Evolutionary conservation across 2,329 filamentous ascomycete genomes (phyloP).

Genomic region (Aspergillus chevalieri): DNA sequence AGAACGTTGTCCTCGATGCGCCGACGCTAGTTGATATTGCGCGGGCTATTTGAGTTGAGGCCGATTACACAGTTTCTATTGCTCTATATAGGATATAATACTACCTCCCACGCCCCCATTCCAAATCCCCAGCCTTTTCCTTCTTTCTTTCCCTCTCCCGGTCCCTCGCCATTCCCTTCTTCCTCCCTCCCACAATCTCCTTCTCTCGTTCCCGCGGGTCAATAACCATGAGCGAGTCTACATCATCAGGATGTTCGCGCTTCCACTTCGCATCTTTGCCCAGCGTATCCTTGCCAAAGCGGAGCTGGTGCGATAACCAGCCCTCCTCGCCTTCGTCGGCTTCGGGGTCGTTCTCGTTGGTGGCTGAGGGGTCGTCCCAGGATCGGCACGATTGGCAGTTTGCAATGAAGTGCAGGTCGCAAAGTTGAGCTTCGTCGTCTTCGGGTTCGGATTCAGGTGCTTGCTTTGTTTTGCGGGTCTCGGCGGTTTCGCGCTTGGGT

Average conservation of each 20-base stretch:
- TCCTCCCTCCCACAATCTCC: conserved; percentile 59
- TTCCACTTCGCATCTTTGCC: conserved; percentile 90
- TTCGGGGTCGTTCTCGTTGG: conserved; percentile 46
- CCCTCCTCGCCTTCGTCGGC: conserved; percentile 49
- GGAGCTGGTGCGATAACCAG: conserved; percentile 83
- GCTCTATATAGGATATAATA: background rate
- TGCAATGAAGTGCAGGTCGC: conserved; percentile 92
- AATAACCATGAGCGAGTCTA: conserved; percentile 68
- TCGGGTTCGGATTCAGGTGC: conserved; percentile 8
- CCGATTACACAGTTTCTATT: too few relatives aligned
- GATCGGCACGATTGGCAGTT: conserved; percentile 87
- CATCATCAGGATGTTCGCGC: conserved; percentile 80
- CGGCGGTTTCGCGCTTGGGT: conserved; percentile 21
- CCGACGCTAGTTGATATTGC: too few relatives aligned
- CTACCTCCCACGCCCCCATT: conserved; percentile 27
- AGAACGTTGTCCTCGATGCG: too few relatives aligned
- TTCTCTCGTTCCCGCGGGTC: conserved; percentile 80
- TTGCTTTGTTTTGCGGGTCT: conserved; percentile 8
- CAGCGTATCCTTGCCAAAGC: conserved; percentile 80
- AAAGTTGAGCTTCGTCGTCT: conserved; percentile 67
- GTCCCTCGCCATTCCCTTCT: conserved; percentile 35
- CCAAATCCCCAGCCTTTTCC: conserved; percentile 26
- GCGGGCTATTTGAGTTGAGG: too few relatives aligned
- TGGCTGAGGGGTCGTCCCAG: conserved; percentile 58
- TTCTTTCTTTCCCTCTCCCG: conserved; percentile 28